These are phyloP conservation scores for Nectriaceae sp. DNA, from an alignment of 2,329 filamentous ascomycete species.

Conservation along the genomic window DNA sequence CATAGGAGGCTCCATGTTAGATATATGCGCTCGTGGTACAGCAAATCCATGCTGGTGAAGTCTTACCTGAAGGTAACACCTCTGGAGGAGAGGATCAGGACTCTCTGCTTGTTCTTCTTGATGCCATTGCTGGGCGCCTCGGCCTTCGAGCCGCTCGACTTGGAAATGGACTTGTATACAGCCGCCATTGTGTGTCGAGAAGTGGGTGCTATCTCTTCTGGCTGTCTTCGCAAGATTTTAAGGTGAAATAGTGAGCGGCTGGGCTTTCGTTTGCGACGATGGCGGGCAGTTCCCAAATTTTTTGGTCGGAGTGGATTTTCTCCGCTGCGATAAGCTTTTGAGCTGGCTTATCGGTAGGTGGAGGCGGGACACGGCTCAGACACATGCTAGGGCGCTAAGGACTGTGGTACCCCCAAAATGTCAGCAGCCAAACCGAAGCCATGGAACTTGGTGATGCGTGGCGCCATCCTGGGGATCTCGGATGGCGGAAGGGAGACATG, in stretches of 20 bases:
- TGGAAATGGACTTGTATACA: conserved; percentile 75
- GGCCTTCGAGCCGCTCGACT: conserved; percentile 51
- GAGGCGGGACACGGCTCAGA: conserved; percentile 12
- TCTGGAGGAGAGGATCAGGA: conserved; percentile 88
- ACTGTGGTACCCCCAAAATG: background rate
- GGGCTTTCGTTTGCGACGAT: conserved; percentile 27
- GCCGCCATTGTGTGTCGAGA: conserved; percentile 54
- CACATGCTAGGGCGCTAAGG: conserved; percentile 9
- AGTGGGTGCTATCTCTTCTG: conserved; percentile 8
- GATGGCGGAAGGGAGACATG: too few species aligned
- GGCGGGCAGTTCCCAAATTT: conserved; percentile 27
- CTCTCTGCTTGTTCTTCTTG: conserved; percentile 70
- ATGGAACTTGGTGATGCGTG: background rate
- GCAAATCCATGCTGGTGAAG: conserved; percentile 1
- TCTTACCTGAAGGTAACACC: conserved; percentile 83
- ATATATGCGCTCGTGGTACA: conserved; percentile 11
- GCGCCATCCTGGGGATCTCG: background rate
- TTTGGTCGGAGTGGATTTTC: conserved; percentile 31
- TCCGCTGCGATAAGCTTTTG: conserved; percentile 32
- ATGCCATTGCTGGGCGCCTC: conserved; percentile 51
- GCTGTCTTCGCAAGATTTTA: conserved; percentile 7
- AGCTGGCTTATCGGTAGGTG: conserved; percentile 30
- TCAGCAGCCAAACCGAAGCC: background rate
- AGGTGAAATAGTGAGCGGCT: too few species aligned
- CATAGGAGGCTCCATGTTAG: conserved; percentile 15